Evolutionary conservation across 208 protist genomes (phyloP).

Genomic region (Tritrichomonas foetus): DNA sequence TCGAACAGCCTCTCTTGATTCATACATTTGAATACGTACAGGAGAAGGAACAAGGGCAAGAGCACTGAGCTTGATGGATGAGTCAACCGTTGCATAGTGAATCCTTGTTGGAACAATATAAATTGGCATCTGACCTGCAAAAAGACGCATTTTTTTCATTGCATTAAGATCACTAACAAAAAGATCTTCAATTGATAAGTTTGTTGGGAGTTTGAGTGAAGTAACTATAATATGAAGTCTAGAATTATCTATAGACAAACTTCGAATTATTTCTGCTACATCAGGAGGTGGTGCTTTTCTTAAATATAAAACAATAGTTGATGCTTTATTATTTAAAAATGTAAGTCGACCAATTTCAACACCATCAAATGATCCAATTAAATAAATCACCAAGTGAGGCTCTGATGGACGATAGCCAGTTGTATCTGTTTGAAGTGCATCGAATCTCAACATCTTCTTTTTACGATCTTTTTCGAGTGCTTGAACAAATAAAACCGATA

Average conservation of each 20-base stretch:
- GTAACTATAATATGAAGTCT: not conserved
- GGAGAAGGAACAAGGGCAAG: not conserved
- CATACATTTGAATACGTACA: not conserved
- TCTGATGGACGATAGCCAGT: not conserved
- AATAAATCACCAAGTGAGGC: not conserved
- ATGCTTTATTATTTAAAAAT: not conserved
- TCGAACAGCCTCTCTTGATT: not conserved
- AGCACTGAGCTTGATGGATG: not conserved
- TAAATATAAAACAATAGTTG: not conserved
- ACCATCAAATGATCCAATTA: not conserved
- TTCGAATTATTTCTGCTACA: not conserved
- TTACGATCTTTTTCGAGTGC: not conserved
- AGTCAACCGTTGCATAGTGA: not conserved
- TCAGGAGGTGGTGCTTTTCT: not conserved
- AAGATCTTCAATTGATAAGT: not conserved
- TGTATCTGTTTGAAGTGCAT: not conserved
- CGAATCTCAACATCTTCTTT: not conserved
- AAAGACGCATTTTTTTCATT: not conserved
- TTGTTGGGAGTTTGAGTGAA: not conserved
- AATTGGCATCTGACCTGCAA: not conserved
- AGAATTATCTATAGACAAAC: not conserved
- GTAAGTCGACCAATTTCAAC: not conserved
- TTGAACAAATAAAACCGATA: not conserved
- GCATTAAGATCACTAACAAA: not conserved
- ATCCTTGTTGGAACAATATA: not conserved